These are phyloP conservation scores for Apiospora sp. DNA, from an alignment of 2,329 filamentous ascomycete species.

Conservation along the genomic window DNA sequence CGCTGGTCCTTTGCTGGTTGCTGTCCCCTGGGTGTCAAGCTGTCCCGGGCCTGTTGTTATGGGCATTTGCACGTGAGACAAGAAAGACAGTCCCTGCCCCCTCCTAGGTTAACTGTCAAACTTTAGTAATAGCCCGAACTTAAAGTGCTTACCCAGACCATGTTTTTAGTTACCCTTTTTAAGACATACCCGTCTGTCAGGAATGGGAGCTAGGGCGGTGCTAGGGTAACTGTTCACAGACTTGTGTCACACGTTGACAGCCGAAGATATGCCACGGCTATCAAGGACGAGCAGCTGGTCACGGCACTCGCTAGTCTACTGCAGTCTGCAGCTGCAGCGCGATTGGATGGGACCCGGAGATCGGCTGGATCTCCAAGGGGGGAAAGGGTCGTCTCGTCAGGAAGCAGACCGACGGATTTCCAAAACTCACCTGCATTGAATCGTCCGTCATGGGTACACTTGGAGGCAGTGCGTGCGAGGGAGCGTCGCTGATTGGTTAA, in stretches of 20 bases:
- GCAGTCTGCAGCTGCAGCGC: background rate
- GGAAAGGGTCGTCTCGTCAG: background rate
- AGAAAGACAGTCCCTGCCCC: background rate
- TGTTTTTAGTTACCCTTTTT: background rate
- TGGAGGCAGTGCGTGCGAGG: conserved; percentile 5
- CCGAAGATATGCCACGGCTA: conserved; percentile 8
- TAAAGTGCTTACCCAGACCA: background rate
- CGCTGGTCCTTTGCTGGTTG: background rate
- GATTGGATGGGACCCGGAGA: conserved; percentile 5
- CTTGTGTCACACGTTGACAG: conserved; percentile 7
- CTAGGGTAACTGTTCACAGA: conserved; percentile 10
- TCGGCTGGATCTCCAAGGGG: background rate
- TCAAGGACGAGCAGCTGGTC: background rate
- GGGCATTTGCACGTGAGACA: conserved; percentile 9
- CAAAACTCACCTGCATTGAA: conserved; percentile 5
- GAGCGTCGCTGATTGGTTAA: conserved; percentile 1
- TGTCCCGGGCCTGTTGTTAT: background rate
- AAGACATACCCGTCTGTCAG: conserved; percentile 9
- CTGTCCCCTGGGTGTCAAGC: background rate
- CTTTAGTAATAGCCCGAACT: background rate
- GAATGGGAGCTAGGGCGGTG: conserved; percentile 5
- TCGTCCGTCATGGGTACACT: conserved; percentile 16
- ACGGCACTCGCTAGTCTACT: background rate
- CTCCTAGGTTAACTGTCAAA: conserved; percentile 12
- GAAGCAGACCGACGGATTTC: background rate